These are phyloP conservation scores for Platanthera zijinensis DNA, from an alignment of 106 monocot species.

Conservation along the genomic window DNA sequence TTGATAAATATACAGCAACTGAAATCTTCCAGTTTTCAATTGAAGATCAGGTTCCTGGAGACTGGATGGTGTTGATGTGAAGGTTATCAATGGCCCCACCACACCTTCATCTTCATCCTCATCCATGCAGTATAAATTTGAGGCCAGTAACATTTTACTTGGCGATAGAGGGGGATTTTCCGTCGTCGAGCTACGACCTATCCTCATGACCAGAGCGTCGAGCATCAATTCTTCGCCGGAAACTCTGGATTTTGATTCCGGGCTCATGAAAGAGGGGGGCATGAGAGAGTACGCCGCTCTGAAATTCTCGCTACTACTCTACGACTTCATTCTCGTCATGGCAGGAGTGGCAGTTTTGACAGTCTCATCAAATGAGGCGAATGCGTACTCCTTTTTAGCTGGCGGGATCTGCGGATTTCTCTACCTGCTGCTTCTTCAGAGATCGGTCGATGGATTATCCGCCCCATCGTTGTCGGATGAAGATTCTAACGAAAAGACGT, in stretches of 20 bases:
- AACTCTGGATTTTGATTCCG: background rate
- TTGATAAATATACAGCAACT: background rate
- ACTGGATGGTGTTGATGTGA: conserved; percentile 37
- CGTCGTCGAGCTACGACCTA: conserved; percentile 42
- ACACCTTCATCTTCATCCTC: conserved; percentile 6
- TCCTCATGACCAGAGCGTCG: conserved; percentile 18
- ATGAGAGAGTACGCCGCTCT: conserved; percentile 84
- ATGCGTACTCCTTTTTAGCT: conserved; percentile 36
- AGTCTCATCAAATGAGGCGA: conserved; percentile 17
- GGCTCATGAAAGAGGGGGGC: conserved; percentile 41
- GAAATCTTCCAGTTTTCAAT: conserved; percentile 8
- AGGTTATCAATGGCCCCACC: conserved; percentile 25
- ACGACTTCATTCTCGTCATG: conserved; percentile 41
- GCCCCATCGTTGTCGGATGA: background rate
- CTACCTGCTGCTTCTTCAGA: conserved; percentile 52
- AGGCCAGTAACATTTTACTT: conserved; percentile 37
- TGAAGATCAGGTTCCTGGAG: conserved; percentile 89
- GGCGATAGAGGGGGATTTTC: conserved; percentile 56
- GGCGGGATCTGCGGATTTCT: conserved; percentile 51
- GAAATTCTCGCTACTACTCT: conserved; percentile 69
- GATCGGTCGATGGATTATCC: conserved; percentile 54
- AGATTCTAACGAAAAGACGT: background rate
- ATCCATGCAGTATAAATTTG: conserved; percentile 52
- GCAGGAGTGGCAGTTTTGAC: conserved; percentile 26
- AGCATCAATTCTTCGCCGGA: conserved; percentile 9